Evolutionary conservation across 148 eudicot species (phyloP).

Genomic region (Rhododendron henanense): DNA sequence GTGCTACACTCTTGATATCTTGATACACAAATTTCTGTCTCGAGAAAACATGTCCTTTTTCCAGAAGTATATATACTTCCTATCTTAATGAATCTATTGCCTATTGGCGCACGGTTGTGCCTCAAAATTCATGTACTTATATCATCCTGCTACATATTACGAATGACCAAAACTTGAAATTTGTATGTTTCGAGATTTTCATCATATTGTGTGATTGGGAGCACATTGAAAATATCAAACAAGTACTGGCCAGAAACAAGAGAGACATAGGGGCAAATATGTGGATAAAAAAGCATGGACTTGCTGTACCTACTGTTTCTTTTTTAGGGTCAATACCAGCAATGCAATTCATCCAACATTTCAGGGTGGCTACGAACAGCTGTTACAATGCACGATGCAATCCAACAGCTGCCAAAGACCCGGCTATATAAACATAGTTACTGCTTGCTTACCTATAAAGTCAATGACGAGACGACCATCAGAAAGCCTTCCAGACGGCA

Average conservation of each 20-base stretch:
- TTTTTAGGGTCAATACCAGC: too few species aligned
- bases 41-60: background rate
- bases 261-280: too few species aligned
- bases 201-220: background rate
- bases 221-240: background rate
- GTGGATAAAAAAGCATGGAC: too few species aligned
- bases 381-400: too few species aligned
- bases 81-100: too few species aligned
- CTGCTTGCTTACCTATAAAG: constrained; percentile 14
- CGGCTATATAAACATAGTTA: too few species aligned
- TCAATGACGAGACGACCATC: constrained; percentile 20
- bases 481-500: background rate
- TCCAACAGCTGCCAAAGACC: too few species aligned
- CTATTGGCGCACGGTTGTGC: background rate
- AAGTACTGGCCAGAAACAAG: background rate
- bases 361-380: too few species aligned
- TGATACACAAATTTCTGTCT: background rate
- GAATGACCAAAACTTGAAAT: background rate
- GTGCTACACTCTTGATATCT: too few species aligned
- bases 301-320: too few species aligned
- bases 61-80: too few species aligned
- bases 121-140: background rate
- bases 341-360: too few species aligned
- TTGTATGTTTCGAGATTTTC: background rate
- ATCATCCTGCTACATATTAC: background rate